Percentiles rank a stretch among this genome's conserved stretches.
Evolutionary conservation across 495 filamentous ascomycete genomes (phyloP).

Genomic region (Penicillium subrubescens): DNA sequence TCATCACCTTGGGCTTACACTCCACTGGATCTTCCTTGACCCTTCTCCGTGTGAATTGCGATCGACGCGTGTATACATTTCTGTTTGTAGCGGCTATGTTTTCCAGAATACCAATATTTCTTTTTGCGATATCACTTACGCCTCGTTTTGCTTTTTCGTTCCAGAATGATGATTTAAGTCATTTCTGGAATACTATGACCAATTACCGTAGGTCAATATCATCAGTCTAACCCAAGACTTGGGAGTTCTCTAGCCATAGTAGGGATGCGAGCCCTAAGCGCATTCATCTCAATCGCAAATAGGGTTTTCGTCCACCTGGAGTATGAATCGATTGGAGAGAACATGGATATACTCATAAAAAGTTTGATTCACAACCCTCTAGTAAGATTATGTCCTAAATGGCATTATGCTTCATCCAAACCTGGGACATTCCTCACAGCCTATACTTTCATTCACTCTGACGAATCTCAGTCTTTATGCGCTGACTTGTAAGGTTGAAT

Average conservation of each 20-base stretch:
- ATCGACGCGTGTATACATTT: conserved; percentile 15
- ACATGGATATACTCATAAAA: not conserved
- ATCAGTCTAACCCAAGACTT: too few relatives aligned
- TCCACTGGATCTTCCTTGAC: not conserved
- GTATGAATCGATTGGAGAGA: not conserved
- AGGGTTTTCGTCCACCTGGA: too few relatives aligned
- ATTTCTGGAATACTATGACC: not conserved
- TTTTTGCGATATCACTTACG: not conserved
- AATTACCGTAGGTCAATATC: too few relatives aligned
- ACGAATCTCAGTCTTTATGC: not conserved
- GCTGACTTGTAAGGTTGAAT: not conserved
- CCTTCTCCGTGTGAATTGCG: conserved; percentile 9
- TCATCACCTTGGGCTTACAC: conserved; percentile 2
- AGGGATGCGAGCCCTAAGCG: too few relatives aligned
- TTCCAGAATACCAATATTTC: not conserved
- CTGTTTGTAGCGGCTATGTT: conserved; percentile 1
- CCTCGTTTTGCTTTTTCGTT: not conserved
- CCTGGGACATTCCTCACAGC: not conserved
- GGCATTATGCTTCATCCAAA: not conserved
- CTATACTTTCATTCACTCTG: not conserved
- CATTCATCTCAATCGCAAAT: too few relatives aligned
- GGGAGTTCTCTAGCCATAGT: too few relatives aligned
- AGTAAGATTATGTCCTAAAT: not conserved
- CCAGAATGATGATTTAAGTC: not conserved
- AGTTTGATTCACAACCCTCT: not conserved